Conservation (phyloP, 2,329 filamentous ascomycete species). For the Epichloe sylvatica region DNA sequence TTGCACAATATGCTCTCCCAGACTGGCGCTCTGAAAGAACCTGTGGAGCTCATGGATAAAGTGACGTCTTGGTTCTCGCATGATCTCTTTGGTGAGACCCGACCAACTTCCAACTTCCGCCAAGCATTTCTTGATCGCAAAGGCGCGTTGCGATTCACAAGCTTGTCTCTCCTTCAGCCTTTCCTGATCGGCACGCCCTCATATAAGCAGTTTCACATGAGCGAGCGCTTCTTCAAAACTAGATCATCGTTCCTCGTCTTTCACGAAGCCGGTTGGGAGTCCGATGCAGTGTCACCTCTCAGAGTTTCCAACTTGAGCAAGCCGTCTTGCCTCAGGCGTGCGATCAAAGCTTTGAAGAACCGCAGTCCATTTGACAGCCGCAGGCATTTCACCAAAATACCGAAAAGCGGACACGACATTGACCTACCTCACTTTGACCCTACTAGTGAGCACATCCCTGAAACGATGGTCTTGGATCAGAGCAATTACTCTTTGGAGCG, state of each 20-base stretch:
- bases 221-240: conserved; percentile 4
- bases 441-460: background rate
- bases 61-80: background rate
- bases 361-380: background rate
- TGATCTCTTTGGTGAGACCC: background rate
- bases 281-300: background rate
- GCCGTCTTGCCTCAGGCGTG: background rate
- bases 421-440: background rate
- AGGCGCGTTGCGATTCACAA: background rate
- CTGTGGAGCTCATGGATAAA: conserved; percentile 18
- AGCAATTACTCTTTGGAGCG: background rate
- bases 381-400: background rate
- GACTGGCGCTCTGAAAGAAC: conserved; percentile 22
- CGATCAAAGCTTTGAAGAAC: background rate
- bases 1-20: conserved; percentile 34
- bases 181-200: conserved; percentile 10
- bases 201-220: conserved; percentile 8
- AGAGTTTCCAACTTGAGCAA: background rate
- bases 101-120: background rate
- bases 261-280: background rate
- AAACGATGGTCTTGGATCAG: background rate
- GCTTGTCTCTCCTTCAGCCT: background rate
- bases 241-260: conserved; percentile 5
- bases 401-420: background rate
- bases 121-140: background rate